Evolutionary conservation across 2,329 filamentous ascomycete species (phyloP).

Genomic region (Nannizzia gypsea): DNA sequence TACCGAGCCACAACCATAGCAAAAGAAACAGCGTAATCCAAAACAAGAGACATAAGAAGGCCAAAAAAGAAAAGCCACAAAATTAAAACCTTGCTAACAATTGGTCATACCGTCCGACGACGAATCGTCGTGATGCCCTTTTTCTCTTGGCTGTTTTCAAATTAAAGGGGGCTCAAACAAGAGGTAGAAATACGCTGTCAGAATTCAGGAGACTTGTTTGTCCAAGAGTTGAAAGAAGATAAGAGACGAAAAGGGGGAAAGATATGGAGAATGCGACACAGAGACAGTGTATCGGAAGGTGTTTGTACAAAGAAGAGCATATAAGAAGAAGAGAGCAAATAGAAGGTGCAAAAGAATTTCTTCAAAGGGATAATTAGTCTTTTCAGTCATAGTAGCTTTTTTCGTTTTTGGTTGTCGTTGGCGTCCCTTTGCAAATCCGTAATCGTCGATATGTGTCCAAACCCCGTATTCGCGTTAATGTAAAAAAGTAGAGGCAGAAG

Average conservation of each 20-base stretch:
- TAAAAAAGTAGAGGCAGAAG: background rate
- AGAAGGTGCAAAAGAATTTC: background rate
- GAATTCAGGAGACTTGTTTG: background rate
- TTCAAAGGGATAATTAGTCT: background rate
- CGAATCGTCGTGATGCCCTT: background rate
- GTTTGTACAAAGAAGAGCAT: background rate
- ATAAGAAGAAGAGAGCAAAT: background rate
- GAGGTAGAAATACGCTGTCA: background rate
- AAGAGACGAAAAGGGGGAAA: background rate
- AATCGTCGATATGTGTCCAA: background rate
- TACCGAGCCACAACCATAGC: background rate
- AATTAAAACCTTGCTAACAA: conserved; percentile 1
- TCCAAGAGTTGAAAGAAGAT: background rate
- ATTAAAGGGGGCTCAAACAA: background rate
- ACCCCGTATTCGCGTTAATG: background rate
- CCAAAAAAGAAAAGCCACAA: background rate
- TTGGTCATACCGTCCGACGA: background rate
- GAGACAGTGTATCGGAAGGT: background rate
- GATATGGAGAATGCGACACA: background rate
- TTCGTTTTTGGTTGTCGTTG: background rate
- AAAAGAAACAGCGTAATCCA: background rate
- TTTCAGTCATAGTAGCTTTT: background rate
- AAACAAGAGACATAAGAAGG: background rate
- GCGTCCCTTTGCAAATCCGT: background rate
- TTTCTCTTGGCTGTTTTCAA: background rate